Percentiles rank a stretch among this genome's conserved stretches.
These are phyloP conservation scores for Amaranthus cruentus DNA, from an alignment of 148 eudicot genomes.

Conservation along the genomic window DNA sequence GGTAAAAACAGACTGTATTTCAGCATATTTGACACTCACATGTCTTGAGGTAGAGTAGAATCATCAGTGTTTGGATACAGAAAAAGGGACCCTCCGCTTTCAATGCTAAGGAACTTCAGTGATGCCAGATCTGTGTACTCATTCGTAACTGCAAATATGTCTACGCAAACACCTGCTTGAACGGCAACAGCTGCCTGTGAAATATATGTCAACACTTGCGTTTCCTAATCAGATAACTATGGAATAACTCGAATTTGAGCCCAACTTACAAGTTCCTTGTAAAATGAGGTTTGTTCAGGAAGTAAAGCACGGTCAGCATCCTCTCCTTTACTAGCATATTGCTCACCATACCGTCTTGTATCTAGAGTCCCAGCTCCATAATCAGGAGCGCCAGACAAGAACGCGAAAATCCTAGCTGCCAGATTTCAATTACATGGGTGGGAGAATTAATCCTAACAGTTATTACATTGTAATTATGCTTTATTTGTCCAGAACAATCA, in stretches of 20 bases:
- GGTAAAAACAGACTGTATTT: not conserved
- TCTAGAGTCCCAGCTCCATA: constrained; percentile 93
- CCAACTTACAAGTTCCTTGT: constrained; percentile 75
- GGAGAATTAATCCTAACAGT: not conserved
- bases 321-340: constrained; percentile 98
- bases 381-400: constrained; percentile 97
- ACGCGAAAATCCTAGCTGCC: constrained; percentile 95
- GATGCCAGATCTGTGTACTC: constrained; percentile 98
- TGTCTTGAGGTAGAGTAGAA: constrained; percentile 99
- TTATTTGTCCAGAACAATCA: constrained; percentile 1
- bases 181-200: constrained; percentile 98
- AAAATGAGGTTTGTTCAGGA: constrained; percentile 98
- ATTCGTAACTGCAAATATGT: constrained; percentile 92
- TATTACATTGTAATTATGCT: not conserved
- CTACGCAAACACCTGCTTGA: constrained; percentile 99
- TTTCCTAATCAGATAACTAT: constrained; percentile 8
- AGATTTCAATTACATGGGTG: constrained; percentile 7
- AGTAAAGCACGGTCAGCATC: constrained; percentile 97
- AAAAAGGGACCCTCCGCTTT: constrained; percentile 93
- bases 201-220: constrained; percentile 38
- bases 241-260: constrained; percentile 10
- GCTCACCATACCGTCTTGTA: constrained; percentile 95
- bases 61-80: constrained; percentile 85
- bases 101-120: constrained; percentile 84
- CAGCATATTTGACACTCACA: constrained; percentile 51